Evolutionary conservation across 2,329 filamentous ascomycete genomes (phyloP).

Genomic region (Tolypocladium amazonense): DNA sequence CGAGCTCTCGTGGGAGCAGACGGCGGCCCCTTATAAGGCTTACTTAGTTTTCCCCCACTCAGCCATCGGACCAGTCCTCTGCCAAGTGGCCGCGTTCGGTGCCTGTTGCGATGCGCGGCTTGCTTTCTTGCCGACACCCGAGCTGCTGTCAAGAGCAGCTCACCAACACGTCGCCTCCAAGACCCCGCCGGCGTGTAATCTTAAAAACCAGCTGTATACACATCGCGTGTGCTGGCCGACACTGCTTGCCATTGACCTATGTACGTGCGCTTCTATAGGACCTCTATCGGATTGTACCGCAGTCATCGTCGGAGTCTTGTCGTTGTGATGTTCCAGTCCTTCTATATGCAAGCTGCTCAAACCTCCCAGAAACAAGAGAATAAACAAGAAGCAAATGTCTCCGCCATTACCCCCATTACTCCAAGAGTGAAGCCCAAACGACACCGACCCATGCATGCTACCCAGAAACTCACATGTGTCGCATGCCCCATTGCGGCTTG

Average conservation of each 20-base stretch:
- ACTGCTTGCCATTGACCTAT: background rate
- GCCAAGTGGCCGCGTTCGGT: too few relatives aligned
- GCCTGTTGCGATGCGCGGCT: too few relatives aligned
- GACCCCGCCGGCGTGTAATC: background rate
- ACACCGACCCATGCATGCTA: conserved; percentile 1
- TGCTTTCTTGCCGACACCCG: background rate
- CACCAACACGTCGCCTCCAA: background rate
- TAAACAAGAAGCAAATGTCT: background rate
- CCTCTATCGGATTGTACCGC: background rate
- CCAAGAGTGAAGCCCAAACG: conserved; percentile 2
- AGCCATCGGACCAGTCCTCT: too few relatives aligned
- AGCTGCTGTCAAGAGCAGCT: background rate
- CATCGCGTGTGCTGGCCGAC: background rate
- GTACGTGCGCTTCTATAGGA: background rate
- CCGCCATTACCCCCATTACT: conserved; percentile 3
- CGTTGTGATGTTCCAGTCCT: background rate
- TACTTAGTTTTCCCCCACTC: too few relatives aligned
- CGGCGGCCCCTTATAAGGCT: background rate
- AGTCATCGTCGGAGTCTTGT: background rate
- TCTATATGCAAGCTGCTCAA: conserved; percentile 3
- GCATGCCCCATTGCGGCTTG: conserved; percentile 50
- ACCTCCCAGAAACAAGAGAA: background rate
- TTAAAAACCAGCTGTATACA: background rate
- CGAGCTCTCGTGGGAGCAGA: too few relatives aligned
- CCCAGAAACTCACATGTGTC: conserved; percentile 14